Percentiles rank a stretch among this genome's conserved stretches.
Evolutionary conservation across 2,329 filamentous ascomycete species (phyloP).

Genomic region (Phymatotrichopsis omnivora): DNA sequence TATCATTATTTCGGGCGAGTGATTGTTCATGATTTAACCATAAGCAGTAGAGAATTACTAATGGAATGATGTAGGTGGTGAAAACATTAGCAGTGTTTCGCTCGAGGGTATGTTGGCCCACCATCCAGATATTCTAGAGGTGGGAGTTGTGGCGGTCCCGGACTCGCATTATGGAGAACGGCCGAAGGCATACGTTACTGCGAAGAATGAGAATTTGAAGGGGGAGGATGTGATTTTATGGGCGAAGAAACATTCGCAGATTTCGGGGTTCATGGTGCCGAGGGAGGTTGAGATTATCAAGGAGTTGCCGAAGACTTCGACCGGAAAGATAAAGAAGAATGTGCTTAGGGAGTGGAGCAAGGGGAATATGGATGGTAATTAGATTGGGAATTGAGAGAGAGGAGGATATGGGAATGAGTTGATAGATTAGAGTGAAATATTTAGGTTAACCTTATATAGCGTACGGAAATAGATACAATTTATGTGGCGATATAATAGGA

Average conservation of each 20-base stretch:
- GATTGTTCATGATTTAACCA: neutral
- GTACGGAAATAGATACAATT: too few species aligned
- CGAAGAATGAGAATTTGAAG: constrained; percentile 51
- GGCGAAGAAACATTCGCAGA: constrained; percentile 69
- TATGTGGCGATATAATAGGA: too few species aligned
- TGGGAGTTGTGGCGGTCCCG: constrained; percentile 75
- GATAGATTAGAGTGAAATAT: too few species aligned
- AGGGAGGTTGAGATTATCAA: constrained; percentile 64
- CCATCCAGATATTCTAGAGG: constrained; percentile 83
- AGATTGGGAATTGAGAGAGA: neutral
- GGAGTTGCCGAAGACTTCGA: constrained; percentile 92
- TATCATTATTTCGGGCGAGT: constrained; percentile 85
- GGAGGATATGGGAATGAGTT: neutral
- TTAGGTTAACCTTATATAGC: too few species aligned
- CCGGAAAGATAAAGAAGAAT: constrained; percentile 95
- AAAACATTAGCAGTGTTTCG: constrained; percentile 92
- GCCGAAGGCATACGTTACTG: constrained; percentile 87
- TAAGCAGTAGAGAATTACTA: neutral
- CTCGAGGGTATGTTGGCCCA: constrained; percentile 81
- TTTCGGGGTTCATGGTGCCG: constrained; percentile 83
- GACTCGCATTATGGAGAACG: constrained; percentile 91
- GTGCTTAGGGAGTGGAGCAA: constrained; percentile 78
- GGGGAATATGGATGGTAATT: constrained; percentile 33
- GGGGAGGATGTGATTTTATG: constrained; percentile 69
- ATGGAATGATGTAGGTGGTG: constrained; percentile 53